Percentiles rank a stretch among this genome's conserved stretches.
These are phyloP conservation scores for Nicotiana undulata DNA, from an alignment of 257 asterid genomes.

Conservation along the genomic window DNA sequence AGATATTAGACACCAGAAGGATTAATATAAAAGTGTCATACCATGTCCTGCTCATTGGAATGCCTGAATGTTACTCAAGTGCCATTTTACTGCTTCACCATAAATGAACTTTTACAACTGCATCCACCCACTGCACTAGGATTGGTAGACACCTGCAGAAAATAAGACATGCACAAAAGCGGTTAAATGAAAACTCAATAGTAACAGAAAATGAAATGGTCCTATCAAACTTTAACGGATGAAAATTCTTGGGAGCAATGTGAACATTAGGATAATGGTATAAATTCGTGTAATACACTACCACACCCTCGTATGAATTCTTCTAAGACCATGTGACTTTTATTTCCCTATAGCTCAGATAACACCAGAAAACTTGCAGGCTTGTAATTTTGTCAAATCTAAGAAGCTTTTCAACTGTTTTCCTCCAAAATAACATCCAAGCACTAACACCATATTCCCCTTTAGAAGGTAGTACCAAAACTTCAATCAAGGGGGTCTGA, in stretches of 20 bases:
- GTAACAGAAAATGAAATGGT: background rate
- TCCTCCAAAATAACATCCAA: background rate
- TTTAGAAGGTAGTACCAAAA: background rate
- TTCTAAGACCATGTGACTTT: too few species aligned
- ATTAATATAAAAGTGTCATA: background rate
- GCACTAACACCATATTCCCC: background rate
- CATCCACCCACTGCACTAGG: conserved; percentile 98
- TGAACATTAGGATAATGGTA: background rate
- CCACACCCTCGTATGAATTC: too few species aligned
- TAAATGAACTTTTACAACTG: conserved; percentile 89
- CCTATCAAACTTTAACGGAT: background rate
- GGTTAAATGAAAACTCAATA: background rate
- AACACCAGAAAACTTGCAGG: background rate
- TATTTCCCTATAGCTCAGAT: background rate
- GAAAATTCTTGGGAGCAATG: background rate
- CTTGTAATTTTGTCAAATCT: background rate
- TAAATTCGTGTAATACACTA: too few species aligned
- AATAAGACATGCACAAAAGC: background rate
- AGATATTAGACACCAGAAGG: background rate
- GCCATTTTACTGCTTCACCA: conserved; percentile 36
- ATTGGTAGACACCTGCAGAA: conserved; percentile 66
- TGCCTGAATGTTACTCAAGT: background rate
- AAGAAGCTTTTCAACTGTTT: background rate
- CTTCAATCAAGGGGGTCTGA: background rate
- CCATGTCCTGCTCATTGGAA: background rate